Evolutionary conservation across 202 grass and related monocot species (phyloP).

Genomic region (Panicum virgatum): DNA sequence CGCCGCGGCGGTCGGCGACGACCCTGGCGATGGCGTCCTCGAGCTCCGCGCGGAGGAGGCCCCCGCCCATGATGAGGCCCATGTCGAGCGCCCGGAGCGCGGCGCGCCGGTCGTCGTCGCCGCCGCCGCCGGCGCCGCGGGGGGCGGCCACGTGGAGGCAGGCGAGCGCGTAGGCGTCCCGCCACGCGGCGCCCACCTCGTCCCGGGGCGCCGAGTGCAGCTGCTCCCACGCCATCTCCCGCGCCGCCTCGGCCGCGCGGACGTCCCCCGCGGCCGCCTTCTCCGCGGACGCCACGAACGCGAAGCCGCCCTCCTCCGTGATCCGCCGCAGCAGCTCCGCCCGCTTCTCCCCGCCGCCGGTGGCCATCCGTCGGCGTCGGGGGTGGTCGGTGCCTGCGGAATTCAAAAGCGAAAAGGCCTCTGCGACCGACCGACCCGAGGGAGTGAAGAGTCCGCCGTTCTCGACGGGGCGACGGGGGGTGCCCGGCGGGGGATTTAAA

Average conservation of each 20-base stretch:
- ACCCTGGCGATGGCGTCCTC: conserved; percentile 56
- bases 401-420: conserved; percentile 43
- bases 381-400: not conserved
- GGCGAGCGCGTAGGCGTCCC: conserved; percentile 85
- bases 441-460: not conserved
- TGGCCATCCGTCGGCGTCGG: conserved; percentile 29
- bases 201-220: conserved; percentile 78
- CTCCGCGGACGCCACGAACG: conserved; percentile 81
- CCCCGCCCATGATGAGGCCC: conserved; percentile 94
- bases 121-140: not conserved
- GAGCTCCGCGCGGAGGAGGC: conserved; percentile 73
- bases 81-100: conserved; percentile 88
- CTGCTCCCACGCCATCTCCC: conserved; percentile 99
- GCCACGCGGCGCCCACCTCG: conserved; percentile 69
- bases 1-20: conserved; percentile 28
- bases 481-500: conserved; percentile 1
- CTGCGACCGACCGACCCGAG: not conserved
- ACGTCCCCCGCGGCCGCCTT: conserved; percentile 84
- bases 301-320: conserved; percentile 90
- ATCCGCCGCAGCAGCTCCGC: conserved; percentile 70
- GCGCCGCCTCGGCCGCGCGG: conserved; percentile 79
- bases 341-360: conserved; percentile 49
- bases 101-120: conserved; percentile 38
- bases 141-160: conserved; percentile 76
- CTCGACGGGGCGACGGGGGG: not conserved